Percentiles rank a stretch among this genome's conserved stretches.
phyloP scores from a whole-genome alignment of 2,329 filamentous ascomycete genomes.

The Botryotinia globosa region DNA sequence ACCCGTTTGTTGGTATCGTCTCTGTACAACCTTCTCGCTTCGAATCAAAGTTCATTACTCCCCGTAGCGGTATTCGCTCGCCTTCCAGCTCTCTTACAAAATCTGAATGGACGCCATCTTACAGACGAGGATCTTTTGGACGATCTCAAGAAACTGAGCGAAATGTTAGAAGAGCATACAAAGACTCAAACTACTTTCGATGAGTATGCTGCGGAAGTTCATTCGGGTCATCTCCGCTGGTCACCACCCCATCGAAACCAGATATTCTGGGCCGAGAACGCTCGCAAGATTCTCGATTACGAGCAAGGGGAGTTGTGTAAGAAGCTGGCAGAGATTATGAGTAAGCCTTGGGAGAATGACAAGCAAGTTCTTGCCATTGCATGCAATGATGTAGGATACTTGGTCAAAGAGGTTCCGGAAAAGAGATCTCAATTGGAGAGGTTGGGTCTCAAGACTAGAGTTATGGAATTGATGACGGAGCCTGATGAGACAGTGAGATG shows the following conservation, averaged over 20 bases:
- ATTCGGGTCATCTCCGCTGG: conserved; percentile 69
- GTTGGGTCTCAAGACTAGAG: conserved; percentile 62
- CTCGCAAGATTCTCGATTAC: conserved; percentile 65
- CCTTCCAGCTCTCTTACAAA: conserved; percentile 66
- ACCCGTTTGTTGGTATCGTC: conserved; percentile 88
- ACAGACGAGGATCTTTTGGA: conserved; percentile 63
- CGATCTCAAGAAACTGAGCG: conserved; percentile 58
- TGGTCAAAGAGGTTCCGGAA: conserved; percentile 70
- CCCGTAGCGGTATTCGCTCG: conserved; percentile 84
- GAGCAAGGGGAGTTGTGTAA: conserved; percentile 62
- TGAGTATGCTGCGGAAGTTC: conserved; percentile 61
- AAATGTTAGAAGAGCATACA: conserved; percentile 64
- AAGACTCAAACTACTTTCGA: conserved; percentile 56
- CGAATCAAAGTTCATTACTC: conserved; percentile 69
- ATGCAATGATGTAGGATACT: conserved; percentile 67
- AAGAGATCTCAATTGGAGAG: conserved; percentile 64
- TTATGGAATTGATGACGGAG: conserved; percentile 73
- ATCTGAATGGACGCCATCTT: conserved; percentile 59
- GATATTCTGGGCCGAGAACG: conserved; percentile 72
- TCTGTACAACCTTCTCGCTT: conserved; percentile 76
- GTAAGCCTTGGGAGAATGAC: conserved; percentile 65
- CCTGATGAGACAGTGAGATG: conserved; percentile 68
- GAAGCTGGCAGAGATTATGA: conserved; percentile 65
- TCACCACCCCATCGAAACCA: conserved; percentile 70
- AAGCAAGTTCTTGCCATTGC: conserved; percentile 72